phyloP scores from a whole-genome alignment of 2,329 filamentous ascomycete species.

The Alternaria sp. region DNA sequence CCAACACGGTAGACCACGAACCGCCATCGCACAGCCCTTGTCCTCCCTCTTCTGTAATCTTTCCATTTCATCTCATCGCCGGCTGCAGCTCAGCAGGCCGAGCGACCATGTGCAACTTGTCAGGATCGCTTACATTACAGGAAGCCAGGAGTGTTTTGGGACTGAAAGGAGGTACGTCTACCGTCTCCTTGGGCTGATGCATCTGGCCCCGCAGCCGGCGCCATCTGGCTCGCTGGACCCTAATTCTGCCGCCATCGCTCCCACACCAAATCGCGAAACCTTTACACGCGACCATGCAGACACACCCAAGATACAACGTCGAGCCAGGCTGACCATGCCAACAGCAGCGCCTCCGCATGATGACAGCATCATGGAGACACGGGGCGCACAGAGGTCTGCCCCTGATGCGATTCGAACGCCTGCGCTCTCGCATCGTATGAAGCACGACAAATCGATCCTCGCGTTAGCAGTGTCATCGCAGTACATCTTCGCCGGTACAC shows the following conservation, averaged over 20 bases:
- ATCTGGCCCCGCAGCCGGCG: slow-evolving; percentile 21
- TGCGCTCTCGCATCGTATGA: slow-evolving; percentile 76
- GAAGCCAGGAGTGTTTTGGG: slow-evolving; percentile 24
- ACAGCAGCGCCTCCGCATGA: slow-evolving; percentile 39
- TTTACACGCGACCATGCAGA: slow-evolving; percentile 37
- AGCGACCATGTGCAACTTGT: slow-evolving; percentile 42
- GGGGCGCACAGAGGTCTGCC: slow-evolving; percentile 21
- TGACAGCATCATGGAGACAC: slow-evolving; percentile 33
- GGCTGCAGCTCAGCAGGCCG: slow-evolving; percentile 41
- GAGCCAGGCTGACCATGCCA: slow-evolving; percentile 40
- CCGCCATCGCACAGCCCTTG: slow-evolving; percentile 5
- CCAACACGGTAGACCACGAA: slow-evolving; percentile 8
- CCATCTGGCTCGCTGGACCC: slow-evolving; percentile 22
- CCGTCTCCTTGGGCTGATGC: slow-evolving; percentile 11
- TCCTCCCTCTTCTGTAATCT: slow-evolving; percentile 15
- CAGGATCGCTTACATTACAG: slow-evolving; percentile 40
- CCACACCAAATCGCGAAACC: slow-evolving; percentile 22
- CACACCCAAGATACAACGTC: slow-evolving; percentile 16
- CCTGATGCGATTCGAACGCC: slow-evolving; percentile 53
- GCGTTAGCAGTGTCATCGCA: slow-evolving; percentile 81
- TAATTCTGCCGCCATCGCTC: slow-evolving; percentile 36
- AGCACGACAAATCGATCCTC: slow-evolving; percentile 81
- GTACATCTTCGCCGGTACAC: slow-evolving; percentile 89
- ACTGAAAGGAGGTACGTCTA: slow-evolving; percentile 34
- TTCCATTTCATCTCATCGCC: slow-evolving; percentile 38